These are phyloP conservation scores for Hyaloperonospora arabidopsidis DNA, from an alignment of 352 stramenopile species.

Conservation along the genomic window DNA sequence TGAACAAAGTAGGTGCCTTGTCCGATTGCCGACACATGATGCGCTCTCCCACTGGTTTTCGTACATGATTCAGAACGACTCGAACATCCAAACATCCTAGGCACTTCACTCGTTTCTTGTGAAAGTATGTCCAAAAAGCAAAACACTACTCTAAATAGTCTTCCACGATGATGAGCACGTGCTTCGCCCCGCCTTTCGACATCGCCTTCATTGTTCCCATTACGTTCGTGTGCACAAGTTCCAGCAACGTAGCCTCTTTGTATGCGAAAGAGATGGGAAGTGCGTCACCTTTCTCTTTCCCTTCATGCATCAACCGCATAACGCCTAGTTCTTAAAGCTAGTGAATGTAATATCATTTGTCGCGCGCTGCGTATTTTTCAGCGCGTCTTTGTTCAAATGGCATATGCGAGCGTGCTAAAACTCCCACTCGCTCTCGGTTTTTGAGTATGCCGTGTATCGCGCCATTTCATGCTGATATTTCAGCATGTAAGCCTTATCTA, in stretches of 20 bases:
- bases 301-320: slow-evolving; percentile 15
- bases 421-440: slow-evolving; percentile 10
- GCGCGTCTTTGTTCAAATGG: slow-evolving; percentile 5
- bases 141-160: slow-evolving; percentile 11
- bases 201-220: too few relatives aligned
- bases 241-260: slow-evolving; percentile 1
- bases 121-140: too few relatives aligned
- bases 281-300: slow-evolving; percentile 7
- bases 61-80: too few relatives aligned
- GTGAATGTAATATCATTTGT: slow-evolving; percentile 5
- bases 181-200: slow-evolving; percentile 5
- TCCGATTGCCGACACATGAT: slow-evolving; percentile 17
- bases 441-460: slow-evolving; percentile 5
- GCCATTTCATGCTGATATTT: slow-evolving; percentile 5
- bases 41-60: too few relatives aligned
- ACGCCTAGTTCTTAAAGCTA: background rate
- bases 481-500: slow-evolving; percentile 10
- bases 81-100: background rate
- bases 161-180: slow-evolving; percentile 9
- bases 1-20: slow-evolving; percentile 24
- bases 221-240: slow-evolving; percentile 1
- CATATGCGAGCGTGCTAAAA: slow-evolving; percentile 2
- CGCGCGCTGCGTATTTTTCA: slow-evolving; percentile 5
- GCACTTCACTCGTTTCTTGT: slow-evolving; percentile 17
- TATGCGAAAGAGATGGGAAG: background rate